These are phyloP conservation scores for Neurospora sp. DNA, from an alignment of 495 filamentous ascomycete genomes.

Conservation along the genomic window DNA sequence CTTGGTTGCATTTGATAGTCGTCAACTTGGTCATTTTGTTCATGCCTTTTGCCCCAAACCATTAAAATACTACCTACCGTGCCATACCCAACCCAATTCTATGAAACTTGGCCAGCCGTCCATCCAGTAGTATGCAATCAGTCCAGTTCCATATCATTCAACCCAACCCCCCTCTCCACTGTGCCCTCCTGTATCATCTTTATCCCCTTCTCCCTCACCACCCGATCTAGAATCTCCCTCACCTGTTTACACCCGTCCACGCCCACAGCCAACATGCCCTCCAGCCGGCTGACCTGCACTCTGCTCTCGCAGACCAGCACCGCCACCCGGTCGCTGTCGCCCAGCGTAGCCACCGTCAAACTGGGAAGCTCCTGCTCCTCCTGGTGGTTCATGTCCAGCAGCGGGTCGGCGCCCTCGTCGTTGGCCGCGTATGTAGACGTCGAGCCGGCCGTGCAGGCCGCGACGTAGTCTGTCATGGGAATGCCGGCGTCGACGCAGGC, in stretches of 20 bases:
- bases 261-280: slow-evolving; percentile 84
- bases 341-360: slow-evolving; percentile 74
- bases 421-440: slow-evolving; percentile 54
- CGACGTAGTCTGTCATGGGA: slow-evolving; percentile 83
- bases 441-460: slow-evolving; percentile 78
- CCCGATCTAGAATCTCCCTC: slow-evolving; percentile 60
- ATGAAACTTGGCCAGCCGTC: background rate
- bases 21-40: background rate
- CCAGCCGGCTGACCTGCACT: slow-evolving; percentile 64
- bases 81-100: background rate
- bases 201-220: slow-evolving; percentile 56
- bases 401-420: slow-evolving; percentile 66
- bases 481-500: slow-evolving; percentile 91
- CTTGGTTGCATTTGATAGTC: background rate
- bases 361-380: slow-evolving; percentile 90
- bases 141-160: slow-evolving; percentile 36
- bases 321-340: slow-evolving; percentile 59
- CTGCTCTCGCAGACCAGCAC: slow-evolving; percentile 78
- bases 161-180: slow-evolving; percentile 29
- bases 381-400: slow-evolving; percentile 74
- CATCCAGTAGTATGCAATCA: slow-evolving; percentile 8
- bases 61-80: background rate
- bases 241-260: slow-evolving; percentile 88
- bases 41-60: background rate
- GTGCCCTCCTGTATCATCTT: slow-evolving; percentile 52